Base-by-base conservation (phyloP, 1,284 basidiomycete species). In the Ceratobasidium sp. region DNA sequence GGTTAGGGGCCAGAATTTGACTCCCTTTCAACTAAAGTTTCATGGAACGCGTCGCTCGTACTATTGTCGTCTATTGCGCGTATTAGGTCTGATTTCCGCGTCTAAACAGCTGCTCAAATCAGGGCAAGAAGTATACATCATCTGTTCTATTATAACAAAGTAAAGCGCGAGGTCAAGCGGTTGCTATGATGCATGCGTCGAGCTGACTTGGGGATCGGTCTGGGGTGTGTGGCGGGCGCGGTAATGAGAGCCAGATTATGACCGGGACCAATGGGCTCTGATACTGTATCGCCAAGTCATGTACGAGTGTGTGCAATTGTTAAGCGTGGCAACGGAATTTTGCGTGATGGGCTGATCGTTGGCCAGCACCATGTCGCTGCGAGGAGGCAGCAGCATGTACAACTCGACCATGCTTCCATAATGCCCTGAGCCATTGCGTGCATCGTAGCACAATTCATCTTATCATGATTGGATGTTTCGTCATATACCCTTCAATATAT, bases 221-320 rank as follows among this genome's bases (percentile, higher is more conserved):
- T 39, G 54, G 64, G 1, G 39, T 49, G n/a, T 66, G 64, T 31
- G 64, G 64, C 11, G 64, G 64, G 27, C 54, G 64, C 43, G 64
- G 54, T 22, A 54, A 39, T 27, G 64, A 66, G 19, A 54, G 64
- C 22, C 54, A 48, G 29, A 31, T 31, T 5, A 14, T 66, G 19
- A 19, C 27, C 4, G 64, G 64, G 3, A 66, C 49, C 31, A 66
- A 66, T 19, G 64, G 41, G 31, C 27, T 66, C 2, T 19, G 19
- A 14, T 66, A 48, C 16, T 66, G 64, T 39, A 49, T 54, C 34
- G 27, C 58, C 24, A 56, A 56, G 37, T 69, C 51, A 19, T 56
- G 65, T 27, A 19, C 6, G 11, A 5, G 65, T 51, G 2, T 46
- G 43, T 22, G 37, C 19, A 1, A 37, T 69, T n/a, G 24, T 27